A percentile compares a stretch with the other conserved stretches of the same genome.
These are phyloP conservation scores for Tolypocladium album DNA, from an alignment of 2,329 filamentous ascomycete species.

Conservation along the genomic window DNA sequence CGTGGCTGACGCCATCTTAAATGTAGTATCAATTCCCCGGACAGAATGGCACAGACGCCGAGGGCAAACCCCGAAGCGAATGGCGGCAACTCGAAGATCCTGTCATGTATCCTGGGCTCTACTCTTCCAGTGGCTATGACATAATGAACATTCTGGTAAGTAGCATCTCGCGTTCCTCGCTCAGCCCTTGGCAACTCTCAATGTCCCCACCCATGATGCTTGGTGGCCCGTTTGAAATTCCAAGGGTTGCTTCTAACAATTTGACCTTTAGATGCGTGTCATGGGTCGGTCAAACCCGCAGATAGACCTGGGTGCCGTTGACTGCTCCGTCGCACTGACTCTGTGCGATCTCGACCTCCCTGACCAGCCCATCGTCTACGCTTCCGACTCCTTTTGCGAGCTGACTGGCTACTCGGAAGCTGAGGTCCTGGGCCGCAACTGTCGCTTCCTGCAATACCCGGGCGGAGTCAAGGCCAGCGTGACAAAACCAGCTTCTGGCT, in stretches of 20 bases:
- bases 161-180: background rate
- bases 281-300: constrained; percentile 60
- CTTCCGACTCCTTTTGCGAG: constrained; percentile 67
- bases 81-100: constrained; percentile 27
- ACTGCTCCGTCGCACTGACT: constrained; percentile 74
- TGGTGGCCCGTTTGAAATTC: background rate
- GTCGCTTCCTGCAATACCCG: constrained; percentile 73
- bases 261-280: constrained; percentile 40
- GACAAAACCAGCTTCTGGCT: background rate
- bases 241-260: background rate
- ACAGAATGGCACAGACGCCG: background rate
- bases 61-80: constrained; percentile 1
- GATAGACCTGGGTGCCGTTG: constrained; percentile 71
- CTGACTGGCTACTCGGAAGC: constrained; percentile 67
- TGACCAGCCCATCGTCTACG: constrained; percentile 75
- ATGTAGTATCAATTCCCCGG: constrained; percentile 1
- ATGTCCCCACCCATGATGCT: background rate
- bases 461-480: constrained; percentile 31
- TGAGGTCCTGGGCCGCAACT: constrained; percentile 72
- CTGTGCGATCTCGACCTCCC: constrained; percentile 67
- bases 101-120: constrained; percentile 45
- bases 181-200: background rate
- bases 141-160: constrained; percentile 43
- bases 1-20: background rate
- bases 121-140: constrained; percentile 43